phyloP scores from a whole-genome alignment of 2,329 filamentous ascomycete genomes.

The Cladosporium oxysporum region DNA sequence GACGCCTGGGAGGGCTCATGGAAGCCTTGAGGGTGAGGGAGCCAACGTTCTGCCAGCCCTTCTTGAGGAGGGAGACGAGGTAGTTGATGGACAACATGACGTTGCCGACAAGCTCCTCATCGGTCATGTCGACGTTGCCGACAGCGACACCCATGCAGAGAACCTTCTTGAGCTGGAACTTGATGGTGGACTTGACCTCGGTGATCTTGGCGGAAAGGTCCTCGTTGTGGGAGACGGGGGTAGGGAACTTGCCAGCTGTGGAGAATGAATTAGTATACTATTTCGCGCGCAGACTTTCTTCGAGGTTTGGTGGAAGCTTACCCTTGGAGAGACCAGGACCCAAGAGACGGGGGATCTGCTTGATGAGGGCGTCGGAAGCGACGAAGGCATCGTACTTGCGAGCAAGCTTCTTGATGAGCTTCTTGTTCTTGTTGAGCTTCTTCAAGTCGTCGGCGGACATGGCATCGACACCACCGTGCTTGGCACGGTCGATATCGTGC shows the following conservation, averaged over 20 bases:
- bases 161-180: slow-evolving; percentile 99
- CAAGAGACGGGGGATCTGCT: slow-evolving; percentile 99
- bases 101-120: slow-evolving; percentile 96
- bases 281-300: neutral
- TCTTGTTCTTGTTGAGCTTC: slow-evolving; percentile 99
- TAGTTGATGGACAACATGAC: slow-evolving; percentile 99
- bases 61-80: slow-evolving; percentile 98
- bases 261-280: slow-evolving; percentile 33
- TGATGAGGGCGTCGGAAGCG: slow-evolving; percentile 95
- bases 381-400: slow-evolving; percentile 99
- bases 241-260: slow-evolving; percentile 98
- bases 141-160: slow-evolving; percentile 99
- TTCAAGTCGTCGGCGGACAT: slow-evolving; percentile 99
- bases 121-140: slow-evolving; percentile 95
- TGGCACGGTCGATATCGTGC: slow-evolving; percentile 99
- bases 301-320: slow-evolving; percentile 41
- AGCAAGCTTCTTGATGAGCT: slow-evolving; percentile 99
- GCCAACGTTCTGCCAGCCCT: slow-evolving; percentile 99
- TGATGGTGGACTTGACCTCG: slow-evolving; percentile 99
- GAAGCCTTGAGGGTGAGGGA: slow-evolving; percentile 99
- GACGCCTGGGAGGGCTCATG: slow-evolving; percentile 97
- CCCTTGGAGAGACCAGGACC: slow-evolving; percentile 97
- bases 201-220: slow-evolving; percentile 93
- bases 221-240: slow-evolving; percentile 94
- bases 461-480: slow-evolving; percentile 97